phyloP scores from a whole-genome alignment of 2,329 filamentous ascomycete genomes.

The Exophiala spinifera region DNA sequence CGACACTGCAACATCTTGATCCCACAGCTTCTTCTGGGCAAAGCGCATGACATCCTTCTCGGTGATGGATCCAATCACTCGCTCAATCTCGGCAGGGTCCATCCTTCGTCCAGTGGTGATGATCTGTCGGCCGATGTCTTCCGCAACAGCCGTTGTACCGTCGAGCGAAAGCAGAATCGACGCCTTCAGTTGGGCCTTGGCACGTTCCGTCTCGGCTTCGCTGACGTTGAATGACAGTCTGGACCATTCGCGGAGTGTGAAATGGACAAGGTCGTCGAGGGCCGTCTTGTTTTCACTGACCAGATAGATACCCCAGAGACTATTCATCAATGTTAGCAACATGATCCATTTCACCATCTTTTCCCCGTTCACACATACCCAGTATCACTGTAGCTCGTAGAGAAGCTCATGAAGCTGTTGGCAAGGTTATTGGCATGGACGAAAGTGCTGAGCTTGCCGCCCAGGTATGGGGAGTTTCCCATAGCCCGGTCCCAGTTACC shows the following conservation, averaged over 20 bases:
- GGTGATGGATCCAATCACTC: constrained; percentile 80
- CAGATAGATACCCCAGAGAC: constrained; percentile 99
- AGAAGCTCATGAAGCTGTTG: constrained; percentile 99
- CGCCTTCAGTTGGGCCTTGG: constrained; percentile 98
- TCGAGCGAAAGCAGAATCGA: constrained; percentile 96
- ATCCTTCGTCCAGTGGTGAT: constrained; percentile 93
- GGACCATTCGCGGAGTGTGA: constrained; percentile 97
- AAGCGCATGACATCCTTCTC: constrained; percentile 98
- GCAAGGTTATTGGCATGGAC: constrained; percentile 93
- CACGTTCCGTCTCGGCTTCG: constrained; percentile 90
- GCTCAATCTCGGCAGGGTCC: constrained; percentile 90
- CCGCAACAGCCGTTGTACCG: constrained; percentile 92
- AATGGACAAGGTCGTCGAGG: constrained; percentile 95
- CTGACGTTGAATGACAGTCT: constrained; percentile 85
- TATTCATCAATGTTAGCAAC: constrained; percentile 38
- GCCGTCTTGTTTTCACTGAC: constrained; percentile 83
- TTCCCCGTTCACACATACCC: constrained; percentile 65
- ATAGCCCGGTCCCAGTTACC: constrained; percentile 99
- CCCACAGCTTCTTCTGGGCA: constrained; percentile 92
- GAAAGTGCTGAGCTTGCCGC: constrained; percentile 94
- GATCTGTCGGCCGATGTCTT: constrained; percentile 98
- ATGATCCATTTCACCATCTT: constrained; percentile 19
- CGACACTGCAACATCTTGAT: constrained; percentile 90
- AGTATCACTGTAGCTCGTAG: constrained; percentile 98
- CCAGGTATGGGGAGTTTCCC: constrained; percentile 94